A percentile compares a stretch with the other conserved stretches of the same genome.
Conservation (phyloP, 2,329 filamentous ascomycete genomes). For the Fusarium nisikadoi region DNA sequence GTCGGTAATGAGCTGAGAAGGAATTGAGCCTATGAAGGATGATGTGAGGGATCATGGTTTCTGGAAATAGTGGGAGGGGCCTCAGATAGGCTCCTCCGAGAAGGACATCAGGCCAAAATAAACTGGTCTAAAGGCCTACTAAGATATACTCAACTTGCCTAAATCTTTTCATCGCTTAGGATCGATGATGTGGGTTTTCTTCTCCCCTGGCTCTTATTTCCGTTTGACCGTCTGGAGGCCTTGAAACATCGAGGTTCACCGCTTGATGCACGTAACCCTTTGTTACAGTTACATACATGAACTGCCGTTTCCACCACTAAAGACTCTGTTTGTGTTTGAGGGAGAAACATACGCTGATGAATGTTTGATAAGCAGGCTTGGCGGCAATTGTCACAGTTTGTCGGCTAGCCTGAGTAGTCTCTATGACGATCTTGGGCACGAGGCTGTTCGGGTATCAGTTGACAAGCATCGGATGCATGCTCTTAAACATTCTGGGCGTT, state of each 20-base stretch:
- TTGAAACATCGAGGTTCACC: conserved; percentile 26
- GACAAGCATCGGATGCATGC: conserved; percentile 10
- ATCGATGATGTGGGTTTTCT: too few species aligned
- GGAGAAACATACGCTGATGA: background rate
- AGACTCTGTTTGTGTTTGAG: background rate
- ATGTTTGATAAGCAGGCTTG: conserved; percentile 6
- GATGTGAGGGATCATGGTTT: background rate
- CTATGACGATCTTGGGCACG: background rate
- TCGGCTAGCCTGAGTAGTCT: conserved; percentile 8
- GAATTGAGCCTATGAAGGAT: conserved; percentile 1
- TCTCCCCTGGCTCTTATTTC: conserved; percentile 2
- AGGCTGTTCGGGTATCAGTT: conserved; percentile 11
- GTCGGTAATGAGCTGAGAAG: conserved; percentile 11
- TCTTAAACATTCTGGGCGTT: conserved; percentile 7
- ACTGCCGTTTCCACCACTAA: conserved; percentile 11
- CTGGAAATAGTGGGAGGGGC: background rate
- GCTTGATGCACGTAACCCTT: conserved; percentile 28
- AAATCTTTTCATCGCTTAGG: background rate
- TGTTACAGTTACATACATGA: conserved; percentile 25
- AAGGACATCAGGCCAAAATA: background rate
- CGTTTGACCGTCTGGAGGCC: background rate
- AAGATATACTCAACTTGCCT: background rate
- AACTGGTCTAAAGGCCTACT: background rate
- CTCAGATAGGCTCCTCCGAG: background rate
- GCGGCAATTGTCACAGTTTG: conserved; percentile 20